Evolutionary conservation across 164 flowering plant genomes (phyloP).

Genomic region (Vitis labrusca): DNA sequence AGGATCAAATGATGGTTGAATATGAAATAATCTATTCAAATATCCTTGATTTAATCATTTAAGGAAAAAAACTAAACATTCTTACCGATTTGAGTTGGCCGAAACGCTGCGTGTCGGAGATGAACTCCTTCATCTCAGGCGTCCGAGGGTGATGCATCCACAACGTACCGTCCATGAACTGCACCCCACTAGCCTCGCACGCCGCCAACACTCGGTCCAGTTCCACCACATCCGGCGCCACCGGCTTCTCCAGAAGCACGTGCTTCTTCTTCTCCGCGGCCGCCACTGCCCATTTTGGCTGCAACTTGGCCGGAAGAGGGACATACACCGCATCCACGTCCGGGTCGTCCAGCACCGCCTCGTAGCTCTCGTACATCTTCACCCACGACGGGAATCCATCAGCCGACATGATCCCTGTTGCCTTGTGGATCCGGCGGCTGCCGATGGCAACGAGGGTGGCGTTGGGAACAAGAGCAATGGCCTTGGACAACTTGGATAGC

Average conservation of each 20-base stretch:
- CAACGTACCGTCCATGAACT: constrained; percentile 81
- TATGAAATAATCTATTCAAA: too few species aligned
- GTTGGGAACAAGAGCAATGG: constrained; percentile 54
- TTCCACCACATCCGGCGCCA: constrained; percentile 51
- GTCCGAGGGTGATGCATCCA: constrained; percentile 85
- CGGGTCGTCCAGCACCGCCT: constrained; percentile 58
- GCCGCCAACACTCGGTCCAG: constrained; percentile 51
- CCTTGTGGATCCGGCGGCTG: constrained; percentile 63
- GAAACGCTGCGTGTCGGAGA: constrained; percentile 42
- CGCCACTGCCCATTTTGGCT: constrained; percentile 50
- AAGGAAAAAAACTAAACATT: too few species aligned
- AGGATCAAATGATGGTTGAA: too few species aligned
- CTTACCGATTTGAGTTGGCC: constrained; percentile 53
- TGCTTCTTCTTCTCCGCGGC: constrained; percentile 70
- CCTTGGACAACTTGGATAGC: constrained; percentile 41
- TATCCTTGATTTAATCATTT: too few species aligned
- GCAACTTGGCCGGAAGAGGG: constrained; percentile 65
- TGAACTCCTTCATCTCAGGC: constrained; percentile 47
- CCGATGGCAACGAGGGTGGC: constrained; percentile 48
- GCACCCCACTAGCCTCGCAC: constrained; percentile 60
- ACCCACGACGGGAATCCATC: constrained; percentile 47
- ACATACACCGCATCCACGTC: constrained; percentile 66
- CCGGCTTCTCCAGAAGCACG: constrained; percentile 70
- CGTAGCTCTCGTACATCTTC: constrained; percentile 61
- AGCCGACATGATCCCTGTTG: constrained; percentile 37